phyloP scores from a whole-genome alignment of 441 rosid species.

The Cnidoscolus chayamansa region DNA sequence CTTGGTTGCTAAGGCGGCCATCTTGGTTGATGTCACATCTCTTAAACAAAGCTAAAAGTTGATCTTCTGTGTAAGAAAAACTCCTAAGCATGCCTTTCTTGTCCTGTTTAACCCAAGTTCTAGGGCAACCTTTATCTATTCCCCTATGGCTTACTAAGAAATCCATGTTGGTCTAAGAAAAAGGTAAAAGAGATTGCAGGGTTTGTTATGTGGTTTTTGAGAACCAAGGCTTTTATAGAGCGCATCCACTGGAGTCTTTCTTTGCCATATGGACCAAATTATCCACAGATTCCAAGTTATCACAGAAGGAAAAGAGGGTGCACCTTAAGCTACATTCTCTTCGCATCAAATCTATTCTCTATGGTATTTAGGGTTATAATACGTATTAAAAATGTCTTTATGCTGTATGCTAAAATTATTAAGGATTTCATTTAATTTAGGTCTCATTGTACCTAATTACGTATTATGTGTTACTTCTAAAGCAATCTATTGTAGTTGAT shows the following conservation, averaged over 20 bases:
- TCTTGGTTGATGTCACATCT: constrained; percentile 27
- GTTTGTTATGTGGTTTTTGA: not conserved
- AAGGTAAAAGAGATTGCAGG: not conserved
- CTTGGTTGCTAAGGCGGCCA: constrained; percentile 31
- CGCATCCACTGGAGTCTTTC: not conserved
- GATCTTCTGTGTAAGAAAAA: constrained; percentile 11
- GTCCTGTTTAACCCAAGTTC: not conserved
- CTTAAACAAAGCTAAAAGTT: constrained; percentile 19
- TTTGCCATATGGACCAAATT: not conserved
- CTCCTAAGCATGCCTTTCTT: not conserved
- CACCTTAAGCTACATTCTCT: no score
- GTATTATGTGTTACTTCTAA: no score
- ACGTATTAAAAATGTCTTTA: no score
- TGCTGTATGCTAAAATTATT: no score
- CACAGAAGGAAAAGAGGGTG: not conserved
- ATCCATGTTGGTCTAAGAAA: not conserved
- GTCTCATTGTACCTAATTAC: no score
- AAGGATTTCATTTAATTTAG: no score
- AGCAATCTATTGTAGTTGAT: no score
- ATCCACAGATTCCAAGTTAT: not conserved
- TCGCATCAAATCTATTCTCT: no score
- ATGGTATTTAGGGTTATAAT: no score
- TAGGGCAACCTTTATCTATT: constrained; percentile 8
- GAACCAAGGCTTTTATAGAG: not conserved
- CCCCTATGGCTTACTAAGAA: not conserved